Percentiles rank a stretch among this genome's conserved stretches.
Evolutionary conservation across 129 eudicot genomes (phyloP).

Genomic region (Pseudognaphalium luteoalbum): DNA sequence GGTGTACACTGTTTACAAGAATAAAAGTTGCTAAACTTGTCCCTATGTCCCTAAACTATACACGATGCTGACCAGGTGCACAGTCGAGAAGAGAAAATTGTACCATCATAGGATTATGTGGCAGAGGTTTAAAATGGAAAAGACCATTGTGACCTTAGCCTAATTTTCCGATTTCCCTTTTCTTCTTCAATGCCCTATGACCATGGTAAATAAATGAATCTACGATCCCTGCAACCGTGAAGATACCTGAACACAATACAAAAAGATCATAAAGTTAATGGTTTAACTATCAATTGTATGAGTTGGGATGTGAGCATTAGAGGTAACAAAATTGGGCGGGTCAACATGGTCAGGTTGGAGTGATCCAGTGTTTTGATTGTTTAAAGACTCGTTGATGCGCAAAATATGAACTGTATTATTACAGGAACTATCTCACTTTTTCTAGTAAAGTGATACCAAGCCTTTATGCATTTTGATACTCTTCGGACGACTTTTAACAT

Average conservation of each 20-base stretch:
- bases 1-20: constrained; percentile 27
- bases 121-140: background rate
- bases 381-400: background rate
- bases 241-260: constrained; percentile 49
- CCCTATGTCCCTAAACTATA: constrained; percentile 37
- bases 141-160: constrained; percentile 31
- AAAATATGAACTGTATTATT: background rate
- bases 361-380: background rate
- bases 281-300: background rate
- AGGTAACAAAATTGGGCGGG: background rate
- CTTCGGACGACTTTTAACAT: background rate
- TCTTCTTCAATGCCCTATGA: constrained; percentile 72
- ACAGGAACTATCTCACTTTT: background rate
- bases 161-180: constrained; percentile 65
- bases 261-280: constrained; percentile 2
- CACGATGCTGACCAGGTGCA: constrained; percentile 13
- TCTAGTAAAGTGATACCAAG: background rate
- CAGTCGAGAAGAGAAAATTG: background rate
- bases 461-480: background rate
- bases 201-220: constrained; percentile 89
- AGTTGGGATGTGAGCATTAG: background rate
- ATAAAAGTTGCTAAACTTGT: constrained; percentile 14
- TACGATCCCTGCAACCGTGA: constrained; percentile 84
- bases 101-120: constrained; percentile 7
- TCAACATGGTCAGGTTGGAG: background rate